Evolutionary conservation across 2,329 filamentous ascomycete genomes (phyloP).

Genomic region (Incumbomyces lentus): DNA sequence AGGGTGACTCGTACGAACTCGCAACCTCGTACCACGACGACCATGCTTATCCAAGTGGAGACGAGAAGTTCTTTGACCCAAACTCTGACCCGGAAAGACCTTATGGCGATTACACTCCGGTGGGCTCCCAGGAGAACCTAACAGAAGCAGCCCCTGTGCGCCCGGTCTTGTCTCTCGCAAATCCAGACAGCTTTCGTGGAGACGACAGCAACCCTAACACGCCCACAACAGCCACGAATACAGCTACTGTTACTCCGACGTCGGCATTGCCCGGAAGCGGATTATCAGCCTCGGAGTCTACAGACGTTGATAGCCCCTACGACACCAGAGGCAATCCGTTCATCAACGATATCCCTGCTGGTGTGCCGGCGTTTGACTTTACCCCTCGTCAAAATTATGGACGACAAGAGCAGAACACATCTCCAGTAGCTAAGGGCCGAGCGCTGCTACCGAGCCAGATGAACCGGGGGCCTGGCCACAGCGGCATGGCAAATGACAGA

Average conservation of each 20-base stretch:
- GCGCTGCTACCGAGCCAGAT: constrained; percentile 27
- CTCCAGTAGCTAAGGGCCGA: constrained; percentile 16
- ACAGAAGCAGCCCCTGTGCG: constrained; percentile 5
- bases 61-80: constrained; percentile 21
- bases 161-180: constrained; percentile 18
- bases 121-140: constrained; percentile 9
- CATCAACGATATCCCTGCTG: constrained; percentile 16
- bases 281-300: constrained; percentile 3
- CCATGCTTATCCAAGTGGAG: not conserved
- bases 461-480: constrained; percentile 17
- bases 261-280: constrained; percentile 10
- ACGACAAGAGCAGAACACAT: constrained; percentile 1
- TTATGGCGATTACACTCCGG: constrained; percentile 12
- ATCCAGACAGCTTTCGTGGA: constrained; percentile 16
- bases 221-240: constrained; percentile 18
- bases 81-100: constrained; percentile 14
- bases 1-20: constrained; percentile 10
- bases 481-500: constrained; percentile 1
- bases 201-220: constrained; percentile 17
- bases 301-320: constrained; percentile 14
- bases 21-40: constrained; percentile 7
- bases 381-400: constrained; percentile 7
- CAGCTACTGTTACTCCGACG: constrained; percentile 17
- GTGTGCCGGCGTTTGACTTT: constrained; percentile 18
- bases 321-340: constrained; percentile 20